Evolutionary conservation across 257 asterid species (phyloP), one percentile per base, ranked within the genome.

Genomic region (Datura wrightii): DNA sequence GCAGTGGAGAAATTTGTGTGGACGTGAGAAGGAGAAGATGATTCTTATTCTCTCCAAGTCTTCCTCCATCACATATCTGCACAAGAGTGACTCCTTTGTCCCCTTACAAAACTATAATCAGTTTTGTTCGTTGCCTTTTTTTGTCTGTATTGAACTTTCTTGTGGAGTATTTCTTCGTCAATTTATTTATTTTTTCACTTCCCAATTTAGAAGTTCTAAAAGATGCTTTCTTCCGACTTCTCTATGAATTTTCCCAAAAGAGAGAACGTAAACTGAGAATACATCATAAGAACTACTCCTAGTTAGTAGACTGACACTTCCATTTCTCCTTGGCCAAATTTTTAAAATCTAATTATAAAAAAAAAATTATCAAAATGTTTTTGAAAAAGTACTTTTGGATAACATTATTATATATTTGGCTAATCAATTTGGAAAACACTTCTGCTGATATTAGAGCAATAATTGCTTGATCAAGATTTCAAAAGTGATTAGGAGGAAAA

Each of bases 1-100:
- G n/a, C 18, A 59, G 50, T 87, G 50, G 84, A 13, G 89, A 82
- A 83, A 86, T 80, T 90, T 91, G 95, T 92, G 97, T 93, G 98
- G 98, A 92, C 91, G 82, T 85, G 82, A 84, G 82, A 3, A 24
- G 42, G 6, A 24, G 67, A 60, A 19, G 81, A 76, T 76, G 60
- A 76, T 31, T 52, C 65, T 34, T 50, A 7, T 76, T 76, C 82
- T 42, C 3, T 56, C 6, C 19, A 56, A 56, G 3, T 58, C 31
- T 58, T 58, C 44, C 65, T 78, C 65, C 82, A 52, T 78, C 82
- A 78, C 63, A 78, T 15, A 65, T 8, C 2, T 1, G 31, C 10
- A 74, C 16, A 48, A 48, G 44, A 48, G 44, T 48, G 81, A 46
- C 44, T 11, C 39, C n/a, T 24, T 72, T 46, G 80, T 16, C 60